These are phyloP conservation scores for Coffea eugenioides DNA, from an alignment of 257 asterid species.

Conservation along the genomic window DNA sequence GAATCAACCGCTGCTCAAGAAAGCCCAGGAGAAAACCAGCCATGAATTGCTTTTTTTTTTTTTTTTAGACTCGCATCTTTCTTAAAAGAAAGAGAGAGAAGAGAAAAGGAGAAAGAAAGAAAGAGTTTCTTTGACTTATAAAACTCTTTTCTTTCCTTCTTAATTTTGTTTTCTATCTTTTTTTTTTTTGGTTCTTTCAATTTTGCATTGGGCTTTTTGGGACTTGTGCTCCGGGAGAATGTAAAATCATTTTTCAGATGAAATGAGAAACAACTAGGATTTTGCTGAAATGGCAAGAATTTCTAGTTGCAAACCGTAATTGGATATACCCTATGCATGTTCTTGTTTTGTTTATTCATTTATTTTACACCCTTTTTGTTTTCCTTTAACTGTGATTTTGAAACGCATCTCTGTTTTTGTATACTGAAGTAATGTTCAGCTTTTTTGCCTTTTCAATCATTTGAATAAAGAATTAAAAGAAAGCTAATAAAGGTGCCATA, in stretches of 20 bases:
- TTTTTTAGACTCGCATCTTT: no score
- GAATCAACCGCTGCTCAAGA: conserved; percentile 12
- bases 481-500: neutral
- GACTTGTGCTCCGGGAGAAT: conserved; percentile 14
- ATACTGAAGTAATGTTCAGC: neutral
- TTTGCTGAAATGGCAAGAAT: neutral
- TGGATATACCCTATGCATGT: neutral
- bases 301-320: no score
- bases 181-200: neutral
- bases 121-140: neutral
- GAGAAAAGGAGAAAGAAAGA: neutral
- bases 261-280: neutral
- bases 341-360: no score
- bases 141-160: neutral
- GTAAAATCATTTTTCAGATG: conserved; percentile 15
- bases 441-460: neutral
- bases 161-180: neutral
- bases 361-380: no score
- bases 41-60: conserved; percentile 1
- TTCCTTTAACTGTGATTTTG: neutral
- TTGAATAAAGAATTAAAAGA: neutral
- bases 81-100: conserved; percentile 1
- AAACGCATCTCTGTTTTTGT: neutral
- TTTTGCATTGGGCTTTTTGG: neutral
- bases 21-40: conserved; percentile 32